phyloP scores from a whole-genome alignment of 306 rosid species.

The Quercus wislizeni region DNA sequence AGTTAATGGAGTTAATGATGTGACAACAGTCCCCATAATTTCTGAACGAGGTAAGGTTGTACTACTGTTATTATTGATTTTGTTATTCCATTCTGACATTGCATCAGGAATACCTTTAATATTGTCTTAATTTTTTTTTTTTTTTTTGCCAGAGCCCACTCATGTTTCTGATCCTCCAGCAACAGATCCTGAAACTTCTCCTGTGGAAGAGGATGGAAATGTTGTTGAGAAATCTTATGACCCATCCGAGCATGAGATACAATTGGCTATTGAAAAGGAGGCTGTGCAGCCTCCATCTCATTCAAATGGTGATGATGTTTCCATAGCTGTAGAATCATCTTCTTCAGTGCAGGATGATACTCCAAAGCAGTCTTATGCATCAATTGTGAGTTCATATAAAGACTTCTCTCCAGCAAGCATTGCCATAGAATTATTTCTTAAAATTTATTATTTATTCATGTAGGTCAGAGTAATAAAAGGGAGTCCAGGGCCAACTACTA shows the following conservation, averaged over 20 bases:
- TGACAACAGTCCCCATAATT: slow-evolving; percentile 23
- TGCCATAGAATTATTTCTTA: slow-evolving; percentile 16
- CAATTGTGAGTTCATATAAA: slow-evolving; percentile 51
- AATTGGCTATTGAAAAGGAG: slow-evolving; percentile 33
- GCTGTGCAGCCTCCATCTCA: slow-evolving; percentile 36
- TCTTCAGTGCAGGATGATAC: slow-evolving; percentile 44
- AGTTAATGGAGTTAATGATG: slow-evolving; percentile 37
- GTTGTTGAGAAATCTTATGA: slow-evolving; percentile 41
- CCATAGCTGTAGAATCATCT: slow-evolving; percentile 36
- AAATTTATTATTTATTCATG: slow-evolving; percentile 30
- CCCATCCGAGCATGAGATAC: slow-evolving; percentile 40
- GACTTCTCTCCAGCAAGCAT: slow-evolving; percentile 16
- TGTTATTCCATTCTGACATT: not conserved
- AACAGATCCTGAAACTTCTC: slow-evolving; percentile 38
- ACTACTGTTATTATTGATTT: not conserved
- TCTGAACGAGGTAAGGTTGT: slow-evolving; percentile 53
- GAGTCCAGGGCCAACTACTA: slow-evolving; percentile 40
- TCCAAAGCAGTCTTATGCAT: slow-evolving; percentile 76
- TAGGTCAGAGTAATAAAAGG: slow-evolving; percentile 68
- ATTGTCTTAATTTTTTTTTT: slow-evolving; percentile 8
- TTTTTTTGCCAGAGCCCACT: slow-evolving; percentile 35
- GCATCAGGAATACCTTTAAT: slow-evolving; percentile 17
- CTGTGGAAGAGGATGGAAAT: slow-evolving; percentile 25
- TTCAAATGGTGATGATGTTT: slow-evolving; percentile 48
- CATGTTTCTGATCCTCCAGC: slow-evolving; percentile 49